Percentiles rank a stretch among this genome's conserved stretches.
phyloP scores from a whole-genome alignment of 2,329 filamentous ascomycete genomes.

The Pseudogymnoascus sp. region DNA sequence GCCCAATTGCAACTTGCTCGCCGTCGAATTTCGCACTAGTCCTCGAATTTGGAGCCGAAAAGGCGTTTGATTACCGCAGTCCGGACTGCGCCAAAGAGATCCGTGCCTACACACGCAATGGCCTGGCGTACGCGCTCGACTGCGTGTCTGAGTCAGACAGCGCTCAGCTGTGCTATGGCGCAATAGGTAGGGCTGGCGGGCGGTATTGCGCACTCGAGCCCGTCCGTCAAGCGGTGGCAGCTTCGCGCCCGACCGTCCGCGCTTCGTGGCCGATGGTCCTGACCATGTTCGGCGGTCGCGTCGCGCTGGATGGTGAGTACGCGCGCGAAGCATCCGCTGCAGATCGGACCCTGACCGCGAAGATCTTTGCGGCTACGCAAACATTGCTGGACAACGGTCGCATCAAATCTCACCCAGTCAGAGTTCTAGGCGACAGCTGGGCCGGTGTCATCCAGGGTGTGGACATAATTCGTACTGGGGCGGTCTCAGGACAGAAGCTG shows the following conservation, averaged over 20 bases:
- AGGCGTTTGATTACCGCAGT: constrained; percentile 36
- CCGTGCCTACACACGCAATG: constrained; percentile 30
- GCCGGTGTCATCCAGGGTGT: constrained; percentile 14
- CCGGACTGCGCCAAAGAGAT: constrained; percentile 18
- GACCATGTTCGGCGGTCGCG: constrained; percentile 21
- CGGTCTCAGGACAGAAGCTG: constrained; percentile 17
- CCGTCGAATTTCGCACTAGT: constrained; percentile 33
- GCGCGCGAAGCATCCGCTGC: constrained; percentile 12
- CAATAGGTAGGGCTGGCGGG: constrained; percentile 32
- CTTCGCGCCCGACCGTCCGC: constrained; percentile 16
- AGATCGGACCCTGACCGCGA: constrained; percentile 11
- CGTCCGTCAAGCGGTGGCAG: constrained; percentile 14
- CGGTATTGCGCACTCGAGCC: constrained; percentile 31
- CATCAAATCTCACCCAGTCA: constrained; percentile 24
- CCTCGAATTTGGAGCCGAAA: constrained; percentile 32
- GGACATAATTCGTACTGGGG: constrained; percentile 7
- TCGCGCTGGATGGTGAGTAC: constrained; percentile 20
- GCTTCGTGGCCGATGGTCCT: constrained; percentile 25
- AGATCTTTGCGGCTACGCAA: constrained; percentile 10
- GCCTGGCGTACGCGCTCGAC: constrained; percentile 34
- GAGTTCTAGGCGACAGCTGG: constrained; percentile 5
- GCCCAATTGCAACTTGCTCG: constrained; percentile 35
- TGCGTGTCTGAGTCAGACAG: constrained; percentile 31
- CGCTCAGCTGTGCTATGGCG: constrained; percentile 31
- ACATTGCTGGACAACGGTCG: constrained; percentile 27